A percentile compares a stretch with the other conserved stretches of the same genome.
These are phyloP conservation scores for Thalassiosira tumida DNA, from an alignment of 352 stramenopile genomes.

Conservation along the genomic window DNA sequence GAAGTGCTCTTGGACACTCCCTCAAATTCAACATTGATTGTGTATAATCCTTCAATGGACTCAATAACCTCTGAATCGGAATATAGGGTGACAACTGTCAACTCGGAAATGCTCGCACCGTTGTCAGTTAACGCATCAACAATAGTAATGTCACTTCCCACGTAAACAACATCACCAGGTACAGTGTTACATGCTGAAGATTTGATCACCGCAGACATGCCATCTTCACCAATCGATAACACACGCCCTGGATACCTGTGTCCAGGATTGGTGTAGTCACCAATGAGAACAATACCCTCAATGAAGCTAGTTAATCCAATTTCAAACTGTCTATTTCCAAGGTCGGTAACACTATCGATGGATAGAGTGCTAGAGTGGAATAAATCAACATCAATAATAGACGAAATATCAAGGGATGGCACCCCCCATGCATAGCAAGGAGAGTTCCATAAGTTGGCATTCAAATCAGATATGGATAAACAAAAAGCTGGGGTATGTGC, in stretches of 20 bases:
- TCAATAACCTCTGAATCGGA: slow-evolving; percentile 72
- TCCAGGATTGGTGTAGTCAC: slow-evolving; percentile 78
- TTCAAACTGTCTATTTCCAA: slow-evolving; percentile 66
- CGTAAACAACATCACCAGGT: slow-evolving; percentile 71
- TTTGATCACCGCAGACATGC: slow-evolving; percentile 79
- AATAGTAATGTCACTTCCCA: slow-evolving; percentile 75
- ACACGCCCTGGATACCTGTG: slow-evolving; percentile 75
- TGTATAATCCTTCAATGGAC: slow-evolving; percentile 88
- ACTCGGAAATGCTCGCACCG: slow-evolving; percentile 75
- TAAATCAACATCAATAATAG: slow-evolving; percentile 66
- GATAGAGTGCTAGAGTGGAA: slow-evolving; percentile 70
- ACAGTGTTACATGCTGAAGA: slow-evolving; percentile 57
- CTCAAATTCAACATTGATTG: slow-evolving; percentile 84
- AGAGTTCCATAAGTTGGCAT: slow-evolving; percentile 75
- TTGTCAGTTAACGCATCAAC: slow-evolving; percentile 77
- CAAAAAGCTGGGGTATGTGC: slow-evolving; percentile 71
- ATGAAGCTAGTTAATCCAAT: slow-evolving; percentile 73
- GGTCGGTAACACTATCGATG: slow-evolving; percentile 63
- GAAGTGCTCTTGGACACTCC: slow-evolving; percentile 74
- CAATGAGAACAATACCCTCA: slow-evolving; percentile 76
- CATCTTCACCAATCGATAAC: slow-evolving; percentile 73
- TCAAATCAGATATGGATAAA: slow-evolving; percentile 71
- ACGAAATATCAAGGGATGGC: slow-evolving; percentile 71
- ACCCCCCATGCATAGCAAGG: slow-evolving; percentile 80
- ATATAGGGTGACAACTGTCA: slow-evolving; percentile 79